Percentiles rank a stretch among this genome's conserved stretches.
These are phyloP conservation scores for Mycena latifolia DNA, from an alignment of 768 basidiomycete species.

Conservation along the genomic window DNA sequence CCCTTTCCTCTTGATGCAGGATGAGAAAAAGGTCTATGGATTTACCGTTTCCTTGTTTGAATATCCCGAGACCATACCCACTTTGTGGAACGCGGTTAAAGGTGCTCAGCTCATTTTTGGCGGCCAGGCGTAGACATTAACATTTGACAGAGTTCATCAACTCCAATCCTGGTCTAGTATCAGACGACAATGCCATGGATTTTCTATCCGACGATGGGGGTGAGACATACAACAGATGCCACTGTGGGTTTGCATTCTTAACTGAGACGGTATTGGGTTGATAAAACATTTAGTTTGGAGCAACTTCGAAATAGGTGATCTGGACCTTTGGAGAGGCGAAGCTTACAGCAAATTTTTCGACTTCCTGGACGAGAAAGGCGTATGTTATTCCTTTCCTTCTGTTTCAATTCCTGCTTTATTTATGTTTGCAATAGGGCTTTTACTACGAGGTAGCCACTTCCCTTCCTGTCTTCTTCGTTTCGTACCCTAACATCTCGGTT, in stretches of 20 bases:
- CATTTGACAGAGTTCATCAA: conserved; percentile 76
- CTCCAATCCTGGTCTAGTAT: conserved; percentile 69
- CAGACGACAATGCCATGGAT: conserved; percentile 79
- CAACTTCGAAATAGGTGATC: conserved; percentile 91
- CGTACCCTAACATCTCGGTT: neutral
- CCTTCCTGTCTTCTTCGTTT: neutral
- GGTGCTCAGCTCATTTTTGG: conserved; percentile 50
- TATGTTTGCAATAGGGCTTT: conserved; percentile 62
- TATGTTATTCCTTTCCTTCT: neutral
- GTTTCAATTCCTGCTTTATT: neutral
- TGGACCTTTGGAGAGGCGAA: conserved; percentile 88
- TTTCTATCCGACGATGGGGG: conserved; percentile 88
- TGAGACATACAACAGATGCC: conserved; percentile 79
- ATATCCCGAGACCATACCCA: conserved; percentile 87
- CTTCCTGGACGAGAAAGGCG: conserved; percentile 78
- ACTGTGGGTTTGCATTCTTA: conserved; percentile 58
- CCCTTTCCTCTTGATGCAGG: conserved; percentile 91
- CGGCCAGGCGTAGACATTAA: neutral
- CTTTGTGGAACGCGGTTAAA: conserved; percentile 85
- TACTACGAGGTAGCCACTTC: conserved; percentile 80
- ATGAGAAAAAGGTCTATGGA: conserved; percentile 89
- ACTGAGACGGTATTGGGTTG: conserved; percentile 21
- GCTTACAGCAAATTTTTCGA: conserved; percentile 89
- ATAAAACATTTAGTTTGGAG: conserved; percentile 75
- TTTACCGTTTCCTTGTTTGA: conserved; percentile 90